Evolutionary conservation across 345 rosid species (phyloP), one percentile per base, ranked within the genome.

Genomic region (Excoecaria cochinchinensis): DNA sequence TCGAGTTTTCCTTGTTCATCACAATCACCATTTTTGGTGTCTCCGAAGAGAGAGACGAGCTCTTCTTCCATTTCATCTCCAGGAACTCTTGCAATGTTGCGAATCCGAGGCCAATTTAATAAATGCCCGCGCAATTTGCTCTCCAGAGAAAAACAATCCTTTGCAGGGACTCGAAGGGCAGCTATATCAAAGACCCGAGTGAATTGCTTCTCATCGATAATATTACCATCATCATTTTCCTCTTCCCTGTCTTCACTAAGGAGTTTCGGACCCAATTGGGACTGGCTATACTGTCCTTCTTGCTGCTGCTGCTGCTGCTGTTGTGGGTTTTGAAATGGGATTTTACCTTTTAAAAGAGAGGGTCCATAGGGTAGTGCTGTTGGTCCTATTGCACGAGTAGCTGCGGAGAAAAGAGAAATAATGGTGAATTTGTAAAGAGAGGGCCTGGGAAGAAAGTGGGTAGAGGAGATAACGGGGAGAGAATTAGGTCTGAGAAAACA

Each of bases 81-180:
- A 2, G 88, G 88, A 13, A 93, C 91, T 55, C 93, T 87, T 39
- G 97, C 97, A 50, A 93, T 84, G 83, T 93, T 93, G 60, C 83
- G 85, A 60, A 91, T 77, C 50, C 93, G 83, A 14, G 98, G 95
- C 94, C 98, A 93, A 73, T 93, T 93, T 56, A 93, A 87, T 25
- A 93, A 89, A 83, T 93, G 97, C 22, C 98, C 95, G 11, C 97
- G 92, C 79, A 93, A 85, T 69, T 92, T 92, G 72, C 81, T 86
- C 87, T 93, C 97, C 6, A 91, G 86, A 67, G 82, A 73, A 73
- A 84, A 88, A 75, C 92, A 91, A 61, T 85, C 88, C 71, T 77
- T 87, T 4, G 93, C 83, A 1, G 97, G 91, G 51, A 91, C 97
- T 0, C 98, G 87, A 58, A 91, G 82, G 9, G 95, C 95, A 15